Base-by-base conservation (phyloP, 2,329 filamentous ascomycete genomes). In the Lasiodiplodia sp. region DNA sequence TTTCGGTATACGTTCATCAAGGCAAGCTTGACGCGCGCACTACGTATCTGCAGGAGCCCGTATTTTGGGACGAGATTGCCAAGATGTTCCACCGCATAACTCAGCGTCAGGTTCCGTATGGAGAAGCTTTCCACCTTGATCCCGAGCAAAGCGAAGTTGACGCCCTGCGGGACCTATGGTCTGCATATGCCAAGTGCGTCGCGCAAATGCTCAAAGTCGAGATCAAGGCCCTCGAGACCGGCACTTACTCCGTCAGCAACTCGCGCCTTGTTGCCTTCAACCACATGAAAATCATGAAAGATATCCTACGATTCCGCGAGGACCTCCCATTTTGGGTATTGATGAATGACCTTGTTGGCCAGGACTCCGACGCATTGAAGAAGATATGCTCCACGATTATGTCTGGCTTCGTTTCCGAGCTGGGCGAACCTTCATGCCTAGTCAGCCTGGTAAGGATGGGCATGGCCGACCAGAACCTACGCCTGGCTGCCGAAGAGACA, bases 41-140 rank as follows among this genome's bases (percentile, higher is more conserved):
- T 49, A 52, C 60, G 12, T 80, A 75, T 58, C 49, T 72, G n/a
- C 70, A 72, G 65, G 75, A 75, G 67, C 64, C 68, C 8, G n/a
- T 57, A 1, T 79, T 79, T 64, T 80, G 78, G 78, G 75, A 77
- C n/a, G 76, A 78, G 18, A 73, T 79, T 12, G 72, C 73, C 23
- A 58, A 62, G 31, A 66, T 79, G 38, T 73, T 77, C 38, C 70
- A 72, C 63, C 76, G 73, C 60, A 55, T 79, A 21, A 65, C 79
- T 7, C 67, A 52, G 16, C 73, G 72, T 14, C 69, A 66, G 16
- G 68, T 67, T 38, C 67, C 70, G 7, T 34, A 70, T 8, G 72
- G 72, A 14, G 74, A 73, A 51, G 57, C 69, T 16, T 74, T 69
- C 31, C 16, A 69, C 14, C 60, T 68, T 12, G 67, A 52, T 16